phyloP scores from a whole-genome alignment of 2,329 filamentous ascomycete species.

The Neonectria coccinea region DNA sequence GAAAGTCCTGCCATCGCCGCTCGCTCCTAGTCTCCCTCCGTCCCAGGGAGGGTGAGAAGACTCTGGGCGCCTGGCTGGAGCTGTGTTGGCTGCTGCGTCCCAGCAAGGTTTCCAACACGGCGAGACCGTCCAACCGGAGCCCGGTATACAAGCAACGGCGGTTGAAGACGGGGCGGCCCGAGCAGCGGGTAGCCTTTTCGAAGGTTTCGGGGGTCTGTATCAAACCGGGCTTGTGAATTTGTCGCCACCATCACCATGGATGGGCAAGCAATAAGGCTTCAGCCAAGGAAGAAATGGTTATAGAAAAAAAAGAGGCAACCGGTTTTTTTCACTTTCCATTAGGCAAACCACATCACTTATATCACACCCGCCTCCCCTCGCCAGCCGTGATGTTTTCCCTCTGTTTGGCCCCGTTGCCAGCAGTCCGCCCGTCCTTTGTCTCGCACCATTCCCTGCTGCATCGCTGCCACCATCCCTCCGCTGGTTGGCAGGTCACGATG shows the following conservation, averaged over 20 bases:
- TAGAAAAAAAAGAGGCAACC: slow-evolving; percentile 11
- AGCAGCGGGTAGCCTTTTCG: slow-evolving; percentile 6
- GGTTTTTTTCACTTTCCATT: background rate
- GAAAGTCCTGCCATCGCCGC: background rate
- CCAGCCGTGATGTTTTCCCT: slow-evolving; percentile 9
- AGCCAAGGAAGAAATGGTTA: background rate
- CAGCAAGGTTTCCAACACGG: background rate
- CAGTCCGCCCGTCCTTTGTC: slow-evolving; percentile 3
- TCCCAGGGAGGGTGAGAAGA: background rate
- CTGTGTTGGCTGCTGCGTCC: slow-evolving; percentile 8
- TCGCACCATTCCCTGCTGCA: slow-evolving; percentile 22
- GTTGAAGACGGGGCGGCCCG: slow-evolving; percentile 14
- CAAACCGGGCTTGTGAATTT: background rate
- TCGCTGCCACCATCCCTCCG: slow-evolving; percentile 23
- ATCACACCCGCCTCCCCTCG: slow-evolving; percentile 9
- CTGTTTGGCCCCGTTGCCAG: slow-evolving; percentile 5
- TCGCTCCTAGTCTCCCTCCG: background rate
- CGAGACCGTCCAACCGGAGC: background rate
- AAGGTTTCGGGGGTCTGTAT: background rate
- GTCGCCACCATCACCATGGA: background rate
- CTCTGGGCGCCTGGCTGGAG: background rate
- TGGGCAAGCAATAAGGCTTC: background rate
- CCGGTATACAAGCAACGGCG: background rate
- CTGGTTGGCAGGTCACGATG: slow-evolving; percentile 28
- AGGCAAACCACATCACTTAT: slow-evolving; percentile 29